Base-by-base conservation (phyloP, 805 yeast genomes). In the Hanseniaspora mollemarum region DNA sequence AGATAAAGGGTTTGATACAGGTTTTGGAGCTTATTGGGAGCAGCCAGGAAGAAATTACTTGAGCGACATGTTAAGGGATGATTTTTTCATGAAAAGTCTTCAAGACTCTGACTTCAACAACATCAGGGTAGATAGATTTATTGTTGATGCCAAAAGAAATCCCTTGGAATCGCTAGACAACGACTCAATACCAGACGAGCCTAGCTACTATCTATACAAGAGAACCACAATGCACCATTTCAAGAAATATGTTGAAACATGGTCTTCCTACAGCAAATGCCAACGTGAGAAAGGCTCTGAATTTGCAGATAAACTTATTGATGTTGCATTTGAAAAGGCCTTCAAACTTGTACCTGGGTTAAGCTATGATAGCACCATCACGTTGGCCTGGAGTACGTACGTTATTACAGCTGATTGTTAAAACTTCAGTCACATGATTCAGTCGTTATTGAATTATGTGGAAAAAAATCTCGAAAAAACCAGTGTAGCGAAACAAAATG, bases 21-120 rank as follows among this genome's bases (percentile, higher is more conserved):
- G 60, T 40, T 61, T 82, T 42, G 88, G 88, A 0, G 78, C 80
- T 0, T 77, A 77, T 60, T 88, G 96, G 96, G 83, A 85, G 58
- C 83, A 81, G 57, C 92, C 94, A 0, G 96, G 96, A 0, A 69
- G 94, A 43, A 49, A 60, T 5, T 66, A 74, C 13, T 63, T 88
- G 31, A 67, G 80, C 46, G 55, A 66, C 6, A 59, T 71, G 52
- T 70, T 74, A 54, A 46, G 39, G 21, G 58, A 58, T 25, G 49
- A 45, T 22, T 45, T 33, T 19, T 45, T 35, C 29, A 45, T 19
- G 13, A 19, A 37, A 2, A 29, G 35, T 18, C 38, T 28, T 15
- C 22, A 26, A 12, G 6, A 45, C 15, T 45, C 49, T 15, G 22
- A 29, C 9, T 45, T 45, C 24, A 58, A 55, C 15, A 74, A 67